phyloP scores from a whole-genome alignment of 768 basidiomycete genomes.

The Mycena rebaudengoi region DNA sequence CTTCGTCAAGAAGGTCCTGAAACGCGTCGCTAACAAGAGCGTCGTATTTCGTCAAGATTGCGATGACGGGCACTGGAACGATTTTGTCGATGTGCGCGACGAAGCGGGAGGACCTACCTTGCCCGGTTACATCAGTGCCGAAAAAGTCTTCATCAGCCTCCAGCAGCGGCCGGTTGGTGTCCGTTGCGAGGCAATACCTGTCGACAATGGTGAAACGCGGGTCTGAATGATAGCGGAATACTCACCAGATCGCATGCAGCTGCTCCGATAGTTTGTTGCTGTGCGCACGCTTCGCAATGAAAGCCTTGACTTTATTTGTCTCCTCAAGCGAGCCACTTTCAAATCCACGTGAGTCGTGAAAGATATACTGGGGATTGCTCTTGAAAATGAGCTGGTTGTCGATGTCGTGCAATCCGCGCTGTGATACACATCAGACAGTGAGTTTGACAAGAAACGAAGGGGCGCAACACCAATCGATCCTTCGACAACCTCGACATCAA shows the following conservation, averaged over 20 bases:
- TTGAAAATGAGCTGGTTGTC: conserved; percentile 37
- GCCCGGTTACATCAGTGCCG: conserved; percentile 30
- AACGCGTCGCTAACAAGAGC: conserved; percentile 32
- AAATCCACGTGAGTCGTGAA: conserved; percentile 53
- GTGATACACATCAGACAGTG: neutral
- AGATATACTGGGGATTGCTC: conserved; percentile 44
- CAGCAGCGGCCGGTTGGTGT: conserved; percentile 35
- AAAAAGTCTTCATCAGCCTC: conserved; percentile 42
- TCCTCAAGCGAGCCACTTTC: conserved; percentile 43
- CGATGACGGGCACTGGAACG: conserved; percentile 46
- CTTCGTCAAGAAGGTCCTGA: conserved; percentile 17
- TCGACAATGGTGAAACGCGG: neutral
- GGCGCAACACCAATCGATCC: neutral
- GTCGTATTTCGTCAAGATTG: conserved; percentile 49
- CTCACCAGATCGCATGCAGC: conserved; percentile 51
- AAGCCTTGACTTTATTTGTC: conserved; percentile 37
- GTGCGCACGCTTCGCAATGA: conserved; percentile 38
- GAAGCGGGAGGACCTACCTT: conserved; percentile 27
- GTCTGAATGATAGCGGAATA: neutral
- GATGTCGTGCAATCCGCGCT: conserved; percentile 48
- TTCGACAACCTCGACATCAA: neutral
- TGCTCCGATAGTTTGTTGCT: conserved; percentile 29
- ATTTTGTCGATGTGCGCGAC: neutral
- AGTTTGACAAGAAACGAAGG: neutral
- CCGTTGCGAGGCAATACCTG: conserved; percentile 50